Conservation (phyloP, 148 eudicot species). For the Rhododendron simsii region DNA sequence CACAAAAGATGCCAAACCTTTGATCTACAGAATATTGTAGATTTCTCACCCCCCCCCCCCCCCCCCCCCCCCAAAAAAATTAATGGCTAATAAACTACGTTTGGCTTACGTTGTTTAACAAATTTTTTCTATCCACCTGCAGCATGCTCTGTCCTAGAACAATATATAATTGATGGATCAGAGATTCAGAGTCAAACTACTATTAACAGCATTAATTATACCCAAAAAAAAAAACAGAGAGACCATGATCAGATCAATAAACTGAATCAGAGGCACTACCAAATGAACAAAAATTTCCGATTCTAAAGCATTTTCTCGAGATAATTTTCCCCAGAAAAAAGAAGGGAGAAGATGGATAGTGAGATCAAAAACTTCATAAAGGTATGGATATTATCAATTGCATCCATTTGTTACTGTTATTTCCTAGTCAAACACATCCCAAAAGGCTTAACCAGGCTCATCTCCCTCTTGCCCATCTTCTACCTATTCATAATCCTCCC, state of each 20-base stretch:
- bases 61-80: too few species aligned
- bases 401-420: conserved; percentile 29
- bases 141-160: too few species aligned
- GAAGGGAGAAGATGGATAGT: conserved; percentile 16
- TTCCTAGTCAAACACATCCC: conserved; percentile 22
- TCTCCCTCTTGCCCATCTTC: conserved; percentile 41
- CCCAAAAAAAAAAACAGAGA: too few species aligned
- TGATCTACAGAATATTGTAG: neutral
- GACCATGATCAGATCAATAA: too few species aligned
- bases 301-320: neutral
- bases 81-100: too few species aligned
- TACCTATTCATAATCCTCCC: conserved; percentile 45
- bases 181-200: neutral
- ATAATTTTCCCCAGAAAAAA: neutral
- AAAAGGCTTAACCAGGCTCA: conserved; percentile 25
- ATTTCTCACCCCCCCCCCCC: too few species aligned
- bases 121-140: too few species aligned
- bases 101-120: too few species aligned
- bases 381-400: conserved; percentile 31
- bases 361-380: conserved; percentile 31
- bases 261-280: neutral
- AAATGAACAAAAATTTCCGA: neutral
- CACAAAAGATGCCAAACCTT: neutral
- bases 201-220: neutral
- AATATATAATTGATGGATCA: too few species aligned